Base-by-base conservation (phyloP, 1,284 basidiomycete species). In the Rhodotorula sp. region DNA sequence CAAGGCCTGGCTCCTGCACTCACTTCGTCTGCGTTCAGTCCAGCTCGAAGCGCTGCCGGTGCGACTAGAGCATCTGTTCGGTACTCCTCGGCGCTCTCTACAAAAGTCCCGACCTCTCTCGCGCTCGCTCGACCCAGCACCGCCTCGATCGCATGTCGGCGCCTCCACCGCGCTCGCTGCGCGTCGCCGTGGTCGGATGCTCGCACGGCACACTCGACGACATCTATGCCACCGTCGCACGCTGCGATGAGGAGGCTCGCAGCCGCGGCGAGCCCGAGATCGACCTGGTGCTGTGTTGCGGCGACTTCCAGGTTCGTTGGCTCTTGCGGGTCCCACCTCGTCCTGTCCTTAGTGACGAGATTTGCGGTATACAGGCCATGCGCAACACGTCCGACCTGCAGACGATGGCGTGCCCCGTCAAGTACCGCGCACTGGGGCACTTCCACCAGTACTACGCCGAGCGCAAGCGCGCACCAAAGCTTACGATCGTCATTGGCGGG, bases 401-500 rank as follows among this genome's bases (percentile, higher is more conserved):
- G 75, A 91, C 90, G 73, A 91, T 99, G 86, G 89, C 94, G 45
- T 92, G 94, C 0, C 96, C 96, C 0, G 84, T 87, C 68, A 99
- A 98, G 82, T 98, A 94, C 83, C 89, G 88, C 69, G 83, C 86
- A 41, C 84, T 99, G 41, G 92, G 93, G 34, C 88, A 89, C 63
- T 97, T 97, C 80, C 85, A 91, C 82, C 88, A 91, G 78, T 96
- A 98, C 81, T 99, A 98, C 80, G 89, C 88, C 0, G 93, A 93
- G 3, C 85, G 90, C 78, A 89, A 86, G 76, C 83, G 80, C 12
- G 96, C 96, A 0, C 94, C 95, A 0, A 82, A 97, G 10, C 83
- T 97, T 78, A 99, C 97, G 0, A 85, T 99, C 46, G 89, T 98
- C 64, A 97, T 99, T 78, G 97, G 97, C 27, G 97, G 97, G 9